These are phyloP conservation scores for Arthrobotrys iridis DNA, from an alignment of 2,329 filamentous ascomycete species.

Conservation along the genomic window DNA sequence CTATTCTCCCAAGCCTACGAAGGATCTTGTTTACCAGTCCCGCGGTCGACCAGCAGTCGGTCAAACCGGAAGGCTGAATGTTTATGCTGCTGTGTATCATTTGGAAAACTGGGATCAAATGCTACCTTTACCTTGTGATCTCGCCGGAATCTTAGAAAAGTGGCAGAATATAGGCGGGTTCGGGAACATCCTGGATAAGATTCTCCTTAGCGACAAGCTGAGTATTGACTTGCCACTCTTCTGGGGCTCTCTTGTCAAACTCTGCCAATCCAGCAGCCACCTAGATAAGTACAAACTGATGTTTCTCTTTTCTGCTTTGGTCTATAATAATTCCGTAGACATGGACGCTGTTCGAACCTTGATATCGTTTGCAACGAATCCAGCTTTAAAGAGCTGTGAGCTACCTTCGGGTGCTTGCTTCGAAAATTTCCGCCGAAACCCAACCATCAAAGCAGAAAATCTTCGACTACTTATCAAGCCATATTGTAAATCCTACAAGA, in stretches of 20 bases:
- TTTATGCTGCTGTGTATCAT: constrained; percentile 13
- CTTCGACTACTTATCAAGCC: constrained; percentile 60
- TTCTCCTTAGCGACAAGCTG: constrained; percentile 38
- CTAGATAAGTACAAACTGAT: constrained; percentile 62
- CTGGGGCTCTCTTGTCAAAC: constrained; percentile 27
- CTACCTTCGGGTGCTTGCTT: constrained; percentile 62
- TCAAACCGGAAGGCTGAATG: constrained; percentile 6
- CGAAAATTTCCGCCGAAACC: constrained; percentile 60
- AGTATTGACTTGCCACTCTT: constrained; percentile 35
- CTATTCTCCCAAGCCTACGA: neutral
- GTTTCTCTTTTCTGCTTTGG: constrained; percentile 65
- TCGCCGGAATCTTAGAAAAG: constrained; percentile 19
- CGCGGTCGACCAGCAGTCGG: neutral
- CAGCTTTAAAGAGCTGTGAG: constrained; percentile 61
- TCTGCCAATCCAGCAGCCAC: constrained; percentile 53
- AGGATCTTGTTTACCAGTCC: constrained; percentile 14
- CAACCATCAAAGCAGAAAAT: constrained; percentile 59
- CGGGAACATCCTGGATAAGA: constrained; percentile 29
- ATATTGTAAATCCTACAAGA: constrained; percentile 58
- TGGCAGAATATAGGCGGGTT: constrained; percentile 42
- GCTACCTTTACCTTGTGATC: constrained; percentile 11
- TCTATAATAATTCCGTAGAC: constrained; percentile 62
- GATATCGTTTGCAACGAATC: constrained; percentile 63
- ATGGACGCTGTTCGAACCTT: constrained; percentile 63
- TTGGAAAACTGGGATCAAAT: constrained; percentile 23